Evolutionary conservation across 139 green algal genomes (phyloP).

Genomic region (Zygnema cylindricum): DNA sequence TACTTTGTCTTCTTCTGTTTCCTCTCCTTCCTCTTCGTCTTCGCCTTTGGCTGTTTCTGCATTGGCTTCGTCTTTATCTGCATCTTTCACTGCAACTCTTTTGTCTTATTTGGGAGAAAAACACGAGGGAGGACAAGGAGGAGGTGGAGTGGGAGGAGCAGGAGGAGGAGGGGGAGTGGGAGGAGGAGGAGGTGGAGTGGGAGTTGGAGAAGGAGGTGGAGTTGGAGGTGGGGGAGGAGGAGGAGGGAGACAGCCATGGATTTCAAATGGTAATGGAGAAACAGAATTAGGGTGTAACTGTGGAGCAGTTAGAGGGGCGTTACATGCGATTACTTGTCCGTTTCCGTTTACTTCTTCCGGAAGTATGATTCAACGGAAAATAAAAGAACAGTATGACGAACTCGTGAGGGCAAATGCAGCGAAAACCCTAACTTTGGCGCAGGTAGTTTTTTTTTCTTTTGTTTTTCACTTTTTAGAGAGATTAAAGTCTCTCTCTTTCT

Average conservation of each 20-base stretch:
- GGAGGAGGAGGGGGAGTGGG: background rate
- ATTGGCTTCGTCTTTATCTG: background rate
- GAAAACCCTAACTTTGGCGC: slow-evolving; percentile 6
- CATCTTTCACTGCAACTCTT: no score
- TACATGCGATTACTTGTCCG: background rate
- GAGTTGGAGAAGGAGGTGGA: background rate
- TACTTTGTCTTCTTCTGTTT: background rate
- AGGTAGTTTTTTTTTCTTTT: background rate
- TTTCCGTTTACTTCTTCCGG: slow-evolving; percentile 13
- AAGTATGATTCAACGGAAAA: slow-evolving; percentile 21
- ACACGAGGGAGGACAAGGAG: background rate
- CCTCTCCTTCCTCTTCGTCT: no score
- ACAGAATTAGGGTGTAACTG: background rate
- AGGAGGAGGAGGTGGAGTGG: background rate
- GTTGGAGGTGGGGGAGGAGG: background rate
- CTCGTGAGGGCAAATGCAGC: background rate
- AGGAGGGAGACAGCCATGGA: background rate
- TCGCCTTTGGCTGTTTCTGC: no score
- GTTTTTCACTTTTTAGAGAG: background rate
- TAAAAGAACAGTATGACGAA: slow-evolving; percentile 31
- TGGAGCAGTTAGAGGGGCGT: background rate
- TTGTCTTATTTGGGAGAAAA: no score
- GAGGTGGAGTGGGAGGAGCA: background rate
- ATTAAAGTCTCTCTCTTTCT: background rate
- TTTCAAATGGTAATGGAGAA: background rate